These are phyloP conservation scores for Talaromyces rugulosus DNA, from an alignment of 2,329 filamentous ascomycete genomes.

Conservation along the genomic window DNA sequence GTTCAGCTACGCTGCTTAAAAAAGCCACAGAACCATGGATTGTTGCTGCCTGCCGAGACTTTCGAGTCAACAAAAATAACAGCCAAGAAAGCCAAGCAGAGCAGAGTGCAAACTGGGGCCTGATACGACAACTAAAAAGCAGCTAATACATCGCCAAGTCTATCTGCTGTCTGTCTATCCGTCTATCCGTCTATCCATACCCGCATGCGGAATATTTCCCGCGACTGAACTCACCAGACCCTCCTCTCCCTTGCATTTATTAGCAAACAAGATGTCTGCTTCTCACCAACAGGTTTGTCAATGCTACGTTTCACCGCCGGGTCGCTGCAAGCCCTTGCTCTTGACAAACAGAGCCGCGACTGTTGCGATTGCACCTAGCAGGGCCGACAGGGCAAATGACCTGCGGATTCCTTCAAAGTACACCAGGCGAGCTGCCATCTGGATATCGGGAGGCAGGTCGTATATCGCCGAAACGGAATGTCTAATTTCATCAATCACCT, in stretches of 20 bases:
- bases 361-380: constrained; percentile 48
- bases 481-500: constrained; percentile 60
- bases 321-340: constrained; percentile 27
- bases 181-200: not conserved
- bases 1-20: not conserved
- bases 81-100: not conserved
- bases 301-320: not conserved
- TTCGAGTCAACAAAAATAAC: not conserved
- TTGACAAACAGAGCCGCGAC: constrained; percentile 46
- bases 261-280: not conserved
- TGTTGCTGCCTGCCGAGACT: not conserved
- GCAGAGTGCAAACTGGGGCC: not conserved
- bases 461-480: constrained; percentile 57
- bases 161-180: not conserved
- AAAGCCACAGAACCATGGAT: not conserved
- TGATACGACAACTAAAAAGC: not conserved
- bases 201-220: not conserved
- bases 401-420: constrained; percentile 58
- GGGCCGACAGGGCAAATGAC: constrained; percentile 54
- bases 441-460: constrained; percentile 53
- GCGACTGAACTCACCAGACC: not conserved
- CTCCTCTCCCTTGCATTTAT: not conserved
- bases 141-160: not conserved
- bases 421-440: constrained; percentile 53
- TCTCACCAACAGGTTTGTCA: not conserved